Evolutionary conservation across 495 filamentous ascomycete genomes (phyloP), one percentile per base, ranked within the genome.

Genomic region (Podospora comata): DNA sequence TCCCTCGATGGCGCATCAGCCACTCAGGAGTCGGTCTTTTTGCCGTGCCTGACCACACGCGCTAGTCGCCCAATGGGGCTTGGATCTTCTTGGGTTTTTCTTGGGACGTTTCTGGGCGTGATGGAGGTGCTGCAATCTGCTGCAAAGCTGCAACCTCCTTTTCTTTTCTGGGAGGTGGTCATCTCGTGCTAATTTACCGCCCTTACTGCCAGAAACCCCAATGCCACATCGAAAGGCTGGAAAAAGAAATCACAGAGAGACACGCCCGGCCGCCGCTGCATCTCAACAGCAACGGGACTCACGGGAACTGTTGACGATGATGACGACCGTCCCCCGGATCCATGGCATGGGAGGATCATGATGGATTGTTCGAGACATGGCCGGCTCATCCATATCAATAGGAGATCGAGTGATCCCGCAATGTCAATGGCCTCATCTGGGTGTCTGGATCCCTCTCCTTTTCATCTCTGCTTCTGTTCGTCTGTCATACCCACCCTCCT

Each of bases 11-110:
- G 58, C 30, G 64, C 55, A 32, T 60, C 66, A 68, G 66, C 72
- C 74, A 72, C 68, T 72, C 70, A 72, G 64, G 63, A 48, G 53
- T 58, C 64, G 70, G 23, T 53, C 61, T 66, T 66, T 70, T 74
- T 70, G 72, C 70, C 66, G 65, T 57, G 59, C 32, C 68, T 66
- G 70, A 71, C 70, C 67, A 67, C 67, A 19, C 62, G 62, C 67
- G 67, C 72, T 69, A 65, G 55, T 23, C 68, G 57, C 58, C 68
- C 30, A 71, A 71, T 66, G 28, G 68, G 63, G 62, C 60, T 62
- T 61, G 20, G 23, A 28, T 18, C 28, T 58, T 20, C 23, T 58
- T 20, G 5, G 9, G 56, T 20, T 27, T 20, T 20, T 9, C 56
- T 20, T 58, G n/a, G 56, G 56, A 58, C 56, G 59, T 28, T 28